Evolutionary conservation across 177 flowering plant genomes (phyloP).

Genomic region (Tripterygium wilfordii): DNA sequence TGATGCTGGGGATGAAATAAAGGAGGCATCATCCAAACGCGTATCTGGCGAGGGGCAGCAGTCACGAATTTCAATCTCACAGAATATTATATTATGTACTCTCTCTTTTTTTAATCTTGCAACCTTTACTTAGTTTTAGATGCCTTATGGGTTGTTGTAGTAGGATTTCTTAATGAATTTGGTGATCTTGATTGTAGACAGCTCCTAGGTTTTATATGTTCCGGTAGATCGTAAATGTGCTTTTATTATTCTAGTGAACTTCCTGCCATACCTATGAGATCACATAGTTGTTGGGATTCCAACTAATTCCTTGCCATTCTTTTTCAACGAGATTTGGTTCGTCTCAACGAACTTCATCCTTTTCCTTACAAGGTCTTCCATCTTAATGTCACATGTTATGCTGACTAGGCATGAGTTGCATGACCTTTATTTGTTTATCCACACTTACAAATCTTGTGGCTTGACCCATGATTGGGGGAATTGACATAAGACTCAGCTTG

Average conservation of each 20-base stretch:
- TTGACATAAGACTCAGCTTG: too few relatives aligned
- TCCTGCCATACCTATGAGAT: too few relatives aligned
- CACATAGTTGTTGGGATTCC: too few relatives aligned
- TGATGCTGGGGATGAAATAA: slow-evolving; percentile 78
- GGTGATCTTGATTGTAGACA: slow-evolving; percentile 4
- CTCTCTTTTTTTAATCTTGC: slow-evolving; percentile 1
- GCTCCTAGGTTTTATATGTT: slow-evolving; percentile 15
- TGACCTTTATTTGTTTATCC: too few relatives aligned
- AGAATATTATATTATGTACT: slow-evolving; percentile 16
- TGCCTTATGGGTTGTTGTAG: slow-evolving; percentile 19
- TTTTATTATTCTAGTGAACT: slow-evolving; percentile 8
- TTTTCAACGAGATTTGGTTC: too few relatives aligned
- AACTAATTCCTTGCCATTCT: too few relatives aligned
- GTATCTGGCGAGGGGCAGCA: slow-evolving; percentile 45
- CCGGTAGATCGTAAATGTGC: slow-evolving; percentile 6
- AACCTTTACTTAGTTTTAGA: slow-evolving; percentile 13
- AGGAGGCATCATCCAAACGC: slow-evolving; percentile 64
- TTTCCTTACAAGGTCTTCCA: too few relatives aligned
- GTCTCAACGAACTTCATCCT: too few relatives aligned
- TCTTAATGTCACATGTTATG: too few relatives aligned
- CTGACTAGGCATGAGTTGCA: too few relatives aligned
- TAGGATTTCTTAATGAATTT: slow-evolving; percentile 10
- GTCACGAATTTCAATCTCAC: slow-evolving; percentile 4
- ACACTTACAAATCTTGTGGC: too few relatives aligned
- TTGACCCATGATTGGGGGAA: too few relatives aligned